phyloP scores from a whole-genome alignment of 495 filamentous ascomycete species.

The Aspergillus sparsus region DNA sequence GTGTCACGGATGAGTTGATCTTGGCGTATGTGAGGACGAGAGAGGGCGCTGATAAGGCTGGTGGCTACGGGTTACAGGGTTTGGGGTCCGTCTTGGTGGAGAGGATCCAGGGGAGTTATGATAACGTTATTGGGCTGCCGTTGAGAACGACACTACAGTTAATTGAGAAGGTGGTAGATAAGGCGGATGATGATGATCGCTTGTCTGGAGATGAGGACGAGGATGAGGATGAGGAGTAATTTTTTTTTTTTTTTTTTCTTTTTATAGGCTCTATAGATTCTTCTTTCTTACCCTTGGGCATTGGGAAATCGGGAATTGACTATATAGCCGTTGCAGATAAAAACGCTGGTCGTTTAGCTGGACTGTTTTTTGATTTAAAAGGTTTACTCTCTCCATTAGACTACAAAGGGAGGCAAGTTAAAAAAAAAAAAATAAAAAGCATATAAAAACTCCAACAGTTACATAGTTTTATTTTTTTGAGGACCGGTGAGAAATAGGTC shows the following conservation, averaged over 20 bases:
- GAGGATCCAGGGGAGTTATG: constrained; percentile 81
- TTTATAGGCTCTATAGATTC: background rate
- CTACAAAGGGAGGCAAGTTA: background rate
- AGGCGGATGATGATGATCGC: constrained; percentile 56
- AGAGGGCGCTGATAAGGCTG: constrained; percentile 94
- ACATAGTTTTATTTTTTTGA: constrained; percentile 26
- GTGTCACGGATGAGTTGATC: constrained; percentile 79
- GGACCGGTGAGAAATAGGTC: constrained; percentile 24
- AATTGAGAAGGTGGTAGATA: constrained; percentile 75
- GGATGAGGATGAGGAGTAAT: constrained; percentile 12
- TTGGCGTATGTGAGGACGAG: constrained; percentile 84
- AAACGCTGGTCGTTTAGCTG: constrained; percentile 15
- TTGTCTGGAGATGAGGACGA: constrained; percentile 32
- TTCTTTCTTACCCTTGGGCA: background rate
- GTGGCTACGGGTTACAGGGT: constrained; percentile 93
- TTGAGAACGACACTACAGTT: constrained; percentile 75
- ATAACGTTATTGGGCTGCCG: constrained; percentile 97
- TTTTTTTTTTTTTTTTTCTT: constrained; percentile 2
- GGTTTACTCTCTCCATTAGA: background rate
- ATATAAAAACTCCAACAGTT: constrained; percentile 12
- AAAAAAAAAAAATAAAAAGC: background rate
- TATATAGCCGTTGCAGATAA: background rate
- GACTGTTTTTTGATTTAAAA: background rate
- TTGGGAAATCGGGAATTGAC: background rate
- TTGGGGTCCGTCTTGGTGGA: constrained; percentile 83